Evolutionary conservation across 352 stramenopile species (phyloP), one percentile per base, ranked within the genome.

Genomic region (Peronospora farinosa): DNA sequence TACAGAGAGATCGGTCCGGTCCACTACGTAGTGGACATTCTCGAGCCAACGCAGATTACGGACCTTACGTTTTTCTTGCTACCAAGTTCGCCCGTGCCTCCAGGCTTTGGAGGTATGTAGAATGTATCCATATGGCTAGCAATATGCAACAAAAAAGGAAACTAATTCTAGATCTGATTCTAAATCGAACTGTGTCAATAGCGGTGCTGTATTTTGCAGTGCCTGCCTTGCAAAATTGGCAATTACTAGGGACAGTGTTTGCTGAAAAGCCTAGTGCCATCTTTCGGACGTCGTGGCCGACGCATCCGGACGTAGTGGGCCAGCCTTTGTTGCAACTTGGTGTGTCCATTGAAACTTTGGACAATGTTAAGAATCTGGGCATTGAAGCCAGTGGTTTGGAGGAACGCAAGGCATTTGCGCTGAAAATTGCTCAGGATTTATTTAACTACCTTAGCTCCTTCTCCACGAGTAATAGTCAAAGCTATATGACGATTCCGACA

Each of bases 371-470:
- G 56, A 88, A 88, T 40, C 53, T 88, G 51, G 77, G 77, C 35
- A 88, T 88, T 39, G 71, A 84, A 41, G 69, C 65, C 40, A 80
- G 73, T 27, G 77, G 77, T 13, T 42, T 81, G 23, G 67, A 70
- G 33, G 73, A 86, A 53, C 74, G 83, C 57, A 86, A 86, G 46
- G 66, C 78, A 28, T 91, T 96, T 35, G 88, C 86, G 16, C 83
- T 93, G 54, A 96, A 96, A 62, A 96, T 97, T 63, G 88, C 86
- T 4, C 67, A 87, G 54, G 86, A 97, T 61, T 61, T 97, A 61
- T 97, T 94, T 67, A 92, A 93, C 58, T 97, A 87, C 63, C 91
- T 97, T 74, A 82, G 74, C 58, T 92, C 76, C 46, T 97, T 96
- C 67, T 86, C 77, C 1, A 84, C 62, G 30, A 82, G 69, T 58